Percentiles rank a stretch among this genome's conserved stretches.
Evolutionary conservation across 345 rosid species (phyloP).

Genomic region (Gossypium arboreum): DNA sequence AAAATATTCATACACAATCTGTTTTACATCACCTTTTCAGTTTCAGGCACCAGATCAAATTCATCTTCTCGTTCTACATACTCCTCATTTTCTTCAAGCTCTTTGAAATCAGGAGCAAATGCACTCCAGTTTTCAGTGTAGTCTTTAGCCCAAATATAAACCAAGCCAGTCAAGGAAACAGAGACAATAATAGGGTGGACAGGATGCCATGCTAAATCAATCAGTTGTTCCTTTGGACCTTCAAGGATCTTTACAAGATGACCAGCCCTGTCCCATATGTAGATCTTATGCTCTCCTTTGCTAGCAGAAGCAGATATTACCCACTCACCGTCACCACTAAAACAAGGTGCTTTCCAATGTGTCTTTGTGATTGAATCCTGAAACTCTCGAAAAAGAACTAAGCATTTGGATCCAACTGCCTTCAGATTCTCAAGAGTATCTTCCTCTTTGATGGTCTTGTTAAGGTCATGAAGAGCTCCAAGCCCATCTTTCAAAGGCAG

Average conservation of each 20-base stretch:
- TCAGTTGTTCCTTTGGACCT: conserved; percentile 96
- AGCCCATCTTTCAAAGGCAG: conserved; percentile 69
- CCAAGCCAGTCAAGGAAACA: conserved; percentile 86
- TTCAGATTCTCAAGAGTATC: conserved; percentile 71
- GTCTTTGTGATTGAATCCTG: conserved; percentile 93
- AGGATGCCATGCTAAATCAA: conserved; percentile 99
- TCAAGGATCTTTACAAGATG: conserved; percentile 97
- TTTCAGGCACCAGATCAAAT: conserved; percentile 85
- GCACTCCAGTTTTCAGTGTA: conserved; percentile 99
- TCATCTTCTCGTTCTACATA: conserved; percentile 97
- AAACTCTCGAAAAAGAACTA: conserved; percentile 81
- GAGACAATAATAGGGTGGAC: conserved; percentile 91
- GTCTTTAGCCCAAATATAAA: conserved; percentile 98
- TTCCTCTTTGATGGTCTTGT: conserved; percentile 41
- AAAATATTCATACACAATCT: not conserved
- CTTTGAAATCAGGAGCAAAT: conserved; percentile 98
- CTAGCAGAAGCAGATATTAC: conserved; percentile 95
- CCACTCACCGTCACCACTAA: conserved; percentile 99
- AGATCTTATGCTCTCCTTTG: conserved; percentile 98
- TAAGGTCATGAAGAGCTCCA: conserved; percentile 39
- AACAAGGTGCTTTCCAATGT: conserved; percentile 99
- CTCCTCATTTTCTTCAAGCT: conserved; percentile 99
- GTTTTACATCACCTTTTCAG: conserved; percentile 64
- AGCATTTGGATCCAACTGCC: conserved; percentile 72
- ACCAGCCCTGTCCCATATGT: conserved; percentile 97